A percentile compares a stretch with the other conserved stretches of the same genome.
Conservation (phyloP, 2,329 filamentous ascomycete species). For the Tolypocladium album region DNA sequence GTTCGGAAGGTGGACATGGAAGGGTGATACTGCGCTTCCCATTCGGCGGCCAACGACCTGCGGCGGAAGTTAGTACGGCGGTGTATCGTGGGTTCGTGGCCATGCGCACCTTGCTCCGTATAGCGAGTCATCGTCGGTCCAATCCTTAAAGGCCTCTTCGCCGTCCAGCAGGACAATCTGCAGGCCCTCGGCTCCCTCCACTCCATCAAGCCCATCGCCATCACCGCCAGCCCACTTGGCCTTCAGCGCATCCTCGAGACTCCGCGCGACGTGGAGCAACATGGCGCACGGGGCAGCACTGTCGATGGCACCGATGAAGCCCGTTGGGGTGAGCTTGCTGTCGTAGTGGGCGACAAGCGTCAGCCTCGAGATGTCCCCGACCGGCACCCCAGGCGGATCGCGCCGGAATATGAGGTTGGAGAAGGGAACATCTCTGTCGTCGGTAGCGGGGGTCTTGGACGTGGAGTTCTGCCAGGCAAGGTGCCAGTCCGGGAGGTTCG, state of each 20-base stretch:
- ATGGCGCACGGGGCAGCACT: slow-evolving; percentile 92
- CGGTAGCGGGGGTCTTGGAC: slow-evolving; percentile 65
- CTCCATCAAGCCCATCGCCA: slow-evolving; percentile 42
- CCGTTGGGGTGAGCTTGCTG: slow-evolving; percentile 65
- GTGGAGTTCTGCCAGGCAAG: slow-evolving; percentile 87
- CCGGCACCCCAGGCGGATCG: slow-evolving; percentile 71
- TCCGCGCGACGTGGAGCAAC: slow-evolving; percentile 75
- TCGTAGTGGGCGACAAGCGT: slow-evolving; percentile 94
- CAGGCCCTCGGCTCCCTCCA: slow-evolving; percentile 71
- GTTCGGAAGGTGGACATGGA: slow-evolving; percentile 65
- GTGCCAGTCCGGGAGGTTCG: slow-evolving; percentile 66
- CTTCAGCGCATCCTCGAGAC: slow-evolving; percentile 68
- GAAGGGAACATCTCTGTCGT: slow-evolving; percentile 65
- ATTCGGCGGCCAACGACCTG: slow-evolving; percentile 64
- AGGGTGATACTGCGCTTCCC: slow-evolving; percentile 62
- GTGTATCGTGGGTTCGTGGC: neutral
- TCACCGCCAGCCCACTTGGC: slow-evolving; percentile 74
- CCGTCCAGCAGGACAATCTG: slow-evolving; percentile 88
- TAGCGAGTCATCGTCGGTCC: slow-evolving; percentile 73
- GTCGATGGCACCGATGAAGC: slow-evolving; percentile 89
- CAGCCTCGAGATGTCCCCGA: slow-evolving; percentile 68
- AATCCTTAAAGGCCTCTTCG: slow-evolving; percentile 79
- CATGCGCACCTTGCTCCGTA: slow-evolving; percentile 67
- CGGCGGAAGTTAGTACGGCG: neutral
- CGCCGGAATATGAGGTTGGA: slow-evolving; percentile 76